A percentile compares a stretch with the other conserved stretches of the same genome.
These are phyloP conservation scores for Filosporella fistucella DNA, from an alignment of 495 filamentous ascomycete genomes.

Conservation along the genomic window DNA sequence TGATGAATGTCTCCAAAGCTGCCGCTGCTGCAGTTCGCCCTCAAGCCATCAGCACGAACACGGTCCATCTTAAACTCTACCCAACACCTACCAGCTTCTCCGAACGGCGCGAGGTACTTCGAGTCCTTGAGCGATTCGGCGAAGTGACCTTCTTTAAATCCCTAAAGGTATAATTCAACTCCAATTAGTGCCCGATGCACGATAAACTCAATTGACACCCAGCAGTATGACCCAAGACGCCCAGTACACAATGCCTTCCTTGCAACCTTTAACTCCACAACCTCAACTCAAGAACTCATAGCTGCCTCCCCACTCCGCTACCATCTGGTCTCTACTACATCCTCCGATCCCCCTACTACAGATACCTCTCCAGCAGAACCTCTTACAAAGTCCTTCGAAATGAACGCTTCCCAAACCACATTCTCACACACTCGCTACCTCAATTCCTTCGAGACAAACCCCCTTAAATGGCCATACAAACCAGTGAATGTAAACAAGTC, in stretches of 20 bases:
- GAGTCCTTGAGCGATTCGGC: conserved; percentile 68
- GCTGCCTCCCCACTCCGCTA: conserved; percentile 29
- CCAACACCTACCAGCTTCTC: conserved; percentile 60
- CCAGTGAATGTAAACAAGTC: conserved; percentile 17
- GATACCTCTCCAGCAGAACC: neutral
- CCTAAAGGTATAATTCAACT: conserved; percentile 45
- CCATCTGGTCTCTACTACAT: conserved; percentile 30
- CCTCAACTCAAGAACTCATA: conserved; percentile 12
- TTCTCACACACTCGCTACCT: conserved; percentile 33
- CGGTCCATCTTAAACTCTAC: conserved; percentile 58
- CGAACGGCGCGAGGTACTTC: conserved; percentile 69
- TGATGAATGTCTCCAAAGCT: too few species aligned
- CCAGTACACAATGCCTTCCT: conserved; percentile 32
- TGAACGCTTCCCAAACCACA: conserved; percentile 28
- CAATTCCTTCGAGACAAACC: conserved; percentile 23
- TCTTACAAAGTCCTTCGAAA: conserved; percentile 31
- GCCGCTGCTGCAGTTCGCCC: too few species aligned
- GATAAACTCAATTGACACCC: neutral
- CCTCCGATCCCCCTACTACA: conserved; percentile 14
- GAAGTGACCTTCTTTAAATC: conserved; percentile 73
- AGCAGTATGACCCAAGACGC: conserved; percentile 19
- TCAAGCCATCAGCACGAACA: conserved; percentile 24
- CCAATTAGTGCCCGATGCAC: neutral
- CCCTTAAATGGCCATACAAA: conserved; percentile 39
- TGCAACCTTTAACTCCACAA: conserved; percentile 25